These are phyloP conservation scores for Trichoderma sp. DNA, from an alignment of 2,329 filamentous ascomycete species.

Conservation along the genomic window DNA sequence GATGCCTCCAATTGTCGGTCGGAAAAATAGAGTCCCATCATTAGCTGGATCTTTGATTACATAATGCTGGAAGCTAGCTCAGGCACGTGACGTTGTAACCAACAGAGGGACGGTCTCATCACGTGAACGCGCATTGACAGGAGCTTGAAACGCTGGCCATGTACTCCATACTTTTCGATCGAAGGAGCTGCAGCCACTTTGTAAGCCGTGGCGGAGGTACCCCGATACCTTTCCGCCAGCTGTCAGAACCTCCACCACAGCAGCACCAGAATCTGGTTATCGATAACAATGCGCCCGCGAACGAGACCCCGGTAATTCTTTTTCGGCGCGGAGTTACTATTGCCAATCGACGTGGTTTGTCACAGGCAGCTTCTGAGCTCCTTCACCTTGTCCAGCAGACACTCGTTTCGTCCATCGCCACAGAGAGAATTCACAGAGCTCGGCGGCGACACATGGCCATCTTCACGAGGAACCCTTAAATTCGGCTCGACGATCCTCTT, in stretches of 20 bases:
- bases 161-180: conserved; percentile 8
- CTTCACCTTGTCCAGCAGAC: conserved; percentile 1
- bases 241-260: not conserved
- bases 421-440: conserved; percentile 8
- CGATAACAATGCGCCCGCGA: conserved; percentile 12
- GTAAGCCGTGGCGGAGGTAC: not conserved
- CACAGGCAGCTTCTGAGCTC: conserved; percentile 6
- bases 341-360: conserved; percentile 15
- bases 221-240: not conserved
- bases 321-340: conserved; percentile 21
- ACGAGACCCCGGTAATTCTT: conserved; percentile 13
- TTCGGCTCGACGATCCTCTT: not conserved
- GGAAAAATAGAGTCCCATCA: conserved; percentile 34
- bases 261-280: not conserved
- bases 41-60: conserved; percentile 12
- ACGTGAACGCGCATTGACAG: not conserved
- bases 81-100: not conserved
- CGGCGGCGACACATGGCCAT: not conserved
- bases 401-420: conserved; percentile 1
- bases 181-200: not conserved
- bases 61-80: not conserved
- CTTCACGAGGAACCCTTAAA: not conserved
- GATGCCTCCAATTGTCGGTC: conserved; percentile 36
- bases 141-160: not conserved
- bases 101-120: not conserved